phyloP scores from a whole-genome alignment of 805 yeast genomes.

The Wickerhamiella azymoides region DNA sequence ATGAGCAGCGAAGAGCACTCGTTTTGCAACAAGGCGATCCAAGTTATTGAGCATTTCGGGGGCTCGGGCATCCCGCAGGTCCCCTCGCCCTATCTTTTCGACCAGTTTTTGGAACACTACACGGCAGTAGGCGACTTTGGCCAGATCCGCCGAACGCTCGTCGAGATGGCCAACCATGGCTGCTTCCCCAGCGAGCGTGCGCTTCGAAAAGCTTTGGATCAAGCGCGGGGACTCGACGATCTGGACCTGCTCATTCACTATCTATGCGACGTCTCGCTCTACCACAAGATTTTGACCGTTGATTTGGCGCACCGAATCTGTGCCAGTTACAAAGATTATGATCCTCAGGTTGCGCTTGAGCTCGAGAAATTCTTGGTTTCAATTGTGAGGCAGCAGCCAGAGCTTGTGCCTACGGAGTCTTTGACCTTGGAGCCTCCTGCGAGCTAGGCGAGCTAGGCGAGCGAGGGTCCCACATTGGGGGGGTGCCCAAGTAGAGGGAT shows the following conservation, averaged over 20 bases:
- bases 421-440: background rate
- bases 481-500: too few species aligned
- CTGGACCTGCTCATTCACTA: conserved; percentile 3
- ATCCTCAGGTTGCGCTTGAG: background rate
- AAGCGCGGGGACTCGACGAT: background rate
- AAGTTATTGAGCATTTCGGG: background rate
- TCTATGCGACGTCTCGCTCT: conserved; percentile 6
- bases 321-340: background rate
- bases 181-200: conserved; percentile 4
- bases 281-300: background rate
- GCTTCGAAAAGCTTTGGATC: background rate
- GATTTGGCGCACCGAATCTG: background rate
- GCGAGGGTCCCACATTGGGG: too few species aligned
- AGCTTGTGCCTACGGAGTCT: background rate
- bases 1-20: background rate
- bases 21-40: background rate
- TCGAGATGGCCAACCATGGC: conserved; percentile 11
- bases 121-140: conserved; percentile 1
- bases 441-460: too few species aligned
- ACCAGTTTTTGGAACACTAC: conserved; percentile 7
- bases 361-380: conserved; percentile 1
- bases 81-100: background rate
- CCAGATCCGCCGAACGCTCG: conserved; percentile 7
- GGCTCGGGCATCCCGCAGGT: background rate
- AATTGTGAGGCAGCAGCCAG: background rate